Base-by-base conservation (phyloP, 352 stramenopile species). In the Pilasporangium apinafurcum region DNA sequence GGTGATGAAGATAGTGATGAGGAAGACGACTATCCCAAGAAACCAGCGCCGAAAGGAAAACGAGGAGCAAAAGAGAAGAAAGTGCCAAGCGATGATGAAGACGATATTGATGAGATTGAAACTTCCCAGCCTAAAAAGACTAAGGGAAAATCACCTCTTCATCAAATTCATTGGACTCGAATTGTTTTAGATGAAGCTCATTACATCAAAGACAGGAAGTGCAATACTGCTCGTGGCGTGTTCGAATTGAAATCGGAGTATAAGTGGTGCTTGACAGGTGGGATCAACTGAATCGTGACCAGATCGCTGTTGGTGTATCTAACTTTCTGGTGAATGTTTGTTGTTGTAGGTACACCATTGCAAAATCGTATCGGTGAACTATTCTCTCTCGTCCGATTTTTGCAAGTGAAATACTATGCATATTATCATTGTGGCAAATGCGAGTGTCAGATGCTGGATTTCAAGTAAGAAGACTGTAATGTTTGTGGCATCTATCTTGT, bases 241-340 rank as follows among this genome's bases (percentile, higher is more conserved):
- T 99, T 99, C 56, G 86, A 95, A 29, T 64, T 99, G 12, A 96
- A 96, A 22, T 95, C 88, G 1, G 72, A 96, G 17, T 96, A 98
- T 73, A 96, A 97, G 53, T 99, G 97, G 96, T 98, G 92, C 52
- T 68, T 99, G 18, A 98, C 92, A 30, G 97, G 97, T 70, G n/a
- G n/a, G n/a, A n/a, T n/a, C n/a, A n/a, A n/a, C n/a, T n/a, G n/a
- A n/a, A n/a, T n/a, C n/a, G n/a, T n/a, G n/a, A n/a, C n/a, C n/a
- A n/a, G n/a, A 97, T 79, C 40, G 4, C 3, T 30, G 22, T 37
- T 18, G 29, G 37, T 3, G 8, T 14, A 2, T 13, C 16, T 27
- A 24, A 32, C n/a, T 26, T 12, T 18, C 24, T 30, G 16, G 14
- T 27, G 6, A n/a, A n/a, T 42, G 18, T 8, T 22, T 45, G 25